Evolutionary conservation across 2,329 filamentous ascomycete species (phyloP).

Genomic region (Monilinia vaccinii-corymbosi): DNA sequence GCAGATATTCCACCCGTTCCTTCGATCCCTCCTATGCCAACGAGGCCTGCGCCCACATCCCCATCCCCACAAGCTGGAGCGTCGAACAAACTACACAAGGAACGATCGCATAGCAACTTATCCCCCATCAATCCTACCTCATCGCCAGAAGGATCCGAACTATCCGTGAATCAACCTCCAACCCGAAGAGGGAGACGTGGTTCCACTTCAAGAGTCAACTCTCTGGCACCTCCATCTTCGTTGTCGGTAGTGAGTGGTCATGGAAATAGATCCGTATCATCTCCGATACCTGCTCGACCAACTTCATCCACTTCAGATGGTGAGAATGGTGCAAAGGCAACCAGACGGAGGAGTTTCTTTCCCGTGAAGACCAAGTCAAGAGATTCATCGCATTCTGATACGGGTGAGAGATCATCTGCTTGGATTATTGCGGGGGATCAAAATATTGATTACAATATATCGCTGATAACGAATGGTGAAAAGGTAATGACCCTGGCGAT

Average conservation of each 20-base stretch:
- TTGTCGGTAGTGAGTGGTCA: background rate
- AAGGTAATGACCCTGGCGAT: background rate
- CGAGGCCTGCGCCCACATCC: background rate
- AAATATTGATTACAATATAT: constrained; percentile 11
- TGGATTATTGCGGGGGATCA: constrained; percentile 7
- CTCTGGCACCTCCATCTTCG: constrained; percentile 3
- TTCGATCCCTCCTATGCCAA: background rate
- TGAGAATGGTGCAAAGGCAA: background rate
- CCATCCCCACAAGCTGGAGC: background rate
- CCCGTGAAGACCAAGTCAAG: background rate
- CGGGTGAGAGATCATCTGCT: constrained; percentile 5
- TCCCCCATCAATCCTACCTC: background rate
- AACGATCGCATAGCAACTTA: background rate
- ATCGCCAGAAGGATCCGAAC: background rate
- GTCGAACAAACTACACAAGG: constrained; percentile 1
- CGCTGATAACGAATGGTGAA: background rate
- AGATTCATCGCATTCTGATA: background rate
- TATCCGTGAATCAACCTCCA: background rate
- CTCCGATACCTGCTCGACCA: constrained; percentile 7
- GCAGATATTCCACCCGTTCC: background rate
- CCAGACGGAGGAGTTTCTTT: constrained; percentile 9
- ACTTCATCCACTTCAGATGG: constrained; percentile 6
- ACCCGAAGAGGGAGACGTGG: constrained; percentile 4
- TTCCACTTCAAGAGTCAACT: constrained; percentile 5
- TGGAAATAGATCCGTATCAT: constrained; percentile 6